These are phyloP conservation scores for Leishmania turanica DNA, from an alignment of 208 protist species.

Conservation along the genomic window DNA sequence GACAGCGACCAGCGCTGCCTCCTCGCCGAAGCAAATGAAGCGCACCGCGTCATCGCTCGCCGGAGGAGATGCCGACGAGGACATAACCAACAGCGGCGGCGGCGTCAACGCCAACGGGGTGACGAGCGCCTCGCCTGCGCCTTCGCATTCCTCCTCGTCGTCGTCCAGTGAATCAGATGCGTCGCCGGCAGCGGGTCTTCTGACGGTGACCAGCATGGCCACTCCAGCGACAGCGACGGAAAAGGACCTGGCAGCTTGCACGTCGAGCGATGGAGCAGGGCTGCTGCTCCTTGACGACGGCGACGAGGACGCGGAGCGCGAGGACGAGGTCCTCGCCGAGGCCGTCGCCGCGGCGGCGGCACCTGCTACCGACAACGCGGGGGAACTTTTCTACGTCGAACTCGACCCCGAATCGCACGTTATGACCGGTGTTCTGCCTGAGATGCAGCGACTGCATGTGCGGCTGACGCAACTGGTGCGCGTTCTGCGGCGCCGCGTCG, in stretches of 20 bases:
- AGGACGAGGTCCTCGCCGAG: conserved; percentile 5
- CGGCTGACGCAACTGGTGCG: conserved; percentile 24
- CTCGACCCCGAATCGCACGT: conserved; percentile 28
- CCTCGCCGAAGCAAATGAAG: conserved; percentile 3
- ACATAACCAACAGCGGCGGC: conserved; percentile 28
- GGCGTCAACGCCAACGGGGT: conserved; percentile 26
- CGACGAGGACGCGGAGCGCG: not conserved
- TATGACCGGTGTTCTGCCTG: conserved; percentile 32
- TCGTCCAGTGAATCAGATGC: conserved; percentile 14
- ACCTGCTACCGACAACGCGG: conserved; percentile 7
- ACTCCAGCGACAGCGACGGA: not conserved
- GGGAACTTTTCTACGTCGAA: conserved; percentile 34
- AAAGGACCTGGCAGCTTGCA: not conserved
- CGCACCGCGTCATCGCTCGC: conserved; percentile 15
- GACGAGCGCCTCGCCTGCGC: conserved; percentile 27
- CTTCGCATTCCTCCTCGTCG: conserved; percentile 15
- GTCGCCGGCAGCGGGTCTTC: conserved; percentile 1
- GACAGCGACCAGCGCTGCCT: not conserved
- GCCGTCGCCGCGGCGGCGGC: conserved; percentile 1
- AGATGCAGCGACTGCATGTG: conserved; percentile 36
- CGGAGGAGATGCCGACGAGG: conserved; percentile 26
- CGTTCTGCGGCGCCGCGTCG: conserved; percentile 21
- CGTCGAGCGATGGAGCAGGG: not conserved
- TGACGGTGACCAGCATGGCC: conserved; percentile 5
- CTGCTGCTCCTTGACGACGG: not conserved